Conservation (phyloP, 1,139 yeast species). For the Diutina neorugosa region DNA sequence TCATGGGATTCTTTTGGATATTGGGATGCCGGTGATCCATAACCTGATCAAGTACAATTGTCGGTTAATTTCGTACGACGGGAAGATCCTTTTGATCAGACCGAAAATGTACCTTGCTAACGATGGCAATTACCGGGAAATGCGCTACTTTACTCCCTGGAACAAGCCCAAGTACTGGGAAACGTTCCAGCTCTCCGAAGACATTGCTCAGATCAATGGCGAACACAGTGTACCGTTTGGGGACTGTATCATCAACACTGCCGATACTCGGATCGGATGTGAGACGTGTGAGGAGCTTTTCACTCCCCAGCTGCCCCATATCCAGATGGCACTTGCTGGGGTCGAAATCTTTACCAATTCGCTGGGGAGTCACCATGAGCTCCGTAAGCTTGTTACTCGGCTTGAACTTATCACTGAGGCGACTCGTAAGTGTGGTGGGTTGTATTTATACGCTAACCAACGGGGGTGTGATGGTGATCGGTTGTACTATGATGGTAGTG, state of each 20-base stretch:
- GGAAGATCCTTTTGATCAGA: slow-evolving; percentile 69
- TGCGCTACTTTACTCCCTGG: slow-evolving; percentile 97
- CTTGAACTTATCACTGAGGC: slow-evolving; percentile 82
- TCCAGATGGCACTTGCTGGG: slow-evolving; percentile 84
- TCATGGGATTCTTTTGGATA: slow-evolving; percentile 67
- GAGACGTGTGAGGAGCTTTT: slow-evolving; percentile 97
- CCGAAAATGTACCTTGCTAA: slow-evolving; percentile 91
- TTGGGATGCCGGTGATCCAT: slow-evolving; percentile 90
- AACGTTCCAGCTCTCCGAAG: slow-evolving; percentile 55
- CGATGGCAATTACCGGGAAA: slow-evolving; percentile 95
- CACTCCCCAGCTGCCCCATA: slow-evolving; percentile 94
- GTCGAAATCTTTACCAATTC: slow-evolving; percentile 94
- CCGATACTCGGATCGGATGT: slow-evolving; percentile 83
- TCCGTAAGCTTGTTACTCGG: slow-evolving; percentile 78
- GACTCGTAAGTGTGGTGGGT: slow-evolving; percentile 92
- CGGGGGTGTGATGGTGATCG: slow-evolving; percentile 98
- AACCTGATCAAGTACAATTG: slow-evolving; percentile 86
- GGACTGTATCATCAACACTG: slow-evolving; percentile 74
- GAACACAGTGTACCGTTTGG: slow-evolving; percentile 70
- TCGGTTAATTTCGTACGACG: slow-evolving; percentile 70
- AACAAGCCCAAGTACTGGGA: slow-evolving; percentile 65
- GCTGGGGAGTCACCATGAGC: slow-evolving; percentile 92
- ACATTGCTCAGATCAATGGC: slow-evolving; percentile 48
- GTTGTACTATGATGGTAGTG: slow-evolving; percentile 92
- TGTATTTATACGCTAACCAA: slow-evolving; percentile 86